phyloP scores from a whole-genome alignment of 208 protist genomes.

The Leishmania turanica region DNA sequence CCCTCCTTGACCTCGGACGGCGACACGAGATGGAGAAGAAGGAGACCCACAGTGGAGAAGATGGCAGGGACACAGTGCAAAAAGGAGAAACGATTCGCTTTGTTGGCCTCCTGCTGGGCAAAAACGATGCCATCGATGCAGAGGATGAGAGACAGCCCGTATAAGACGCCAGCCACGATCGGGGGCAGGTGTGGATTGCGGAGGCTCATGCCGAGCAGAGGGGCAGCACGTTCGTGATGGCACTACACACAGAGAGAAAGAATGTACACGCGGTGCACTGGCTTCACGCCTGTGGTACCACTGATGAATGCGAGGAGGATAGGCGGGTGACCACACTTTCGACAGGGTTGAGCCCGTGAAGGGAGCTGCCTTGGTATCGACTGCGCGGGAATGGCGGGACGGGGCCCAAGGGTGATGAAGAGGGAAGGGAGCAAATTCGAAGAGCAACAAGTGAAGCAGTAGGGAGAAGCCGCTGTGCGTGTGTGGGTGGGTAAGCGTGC shows the following conservation, averaged over 20 bases:
- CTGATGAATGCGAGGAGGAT: background rate
- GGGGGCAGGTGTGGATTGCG: slow-evolving; percentile 28
- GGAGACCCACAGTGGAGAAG: slow-evolving; percentile 69
- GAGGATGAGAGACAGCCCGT: slow-evolving; percentile 54
- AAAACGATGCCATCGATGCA: slow-evolving; percentile 64
- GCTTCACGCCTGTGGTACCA: background rate
- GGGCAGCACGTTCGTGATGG: background rate
- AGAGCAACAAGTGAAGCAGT: background rate
- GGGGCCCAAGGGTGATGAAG: background rate
- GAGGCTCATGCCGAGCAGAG: slow-evolving; percentile 9
- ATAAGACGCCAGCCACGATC: slow-evolving; percentile 54
- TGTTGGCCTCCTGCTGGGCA: slow-evolving; percentile 41
- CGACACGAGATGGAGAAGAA: slow-evolving; percentile 59
- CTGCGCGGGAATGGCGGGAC: background rate
- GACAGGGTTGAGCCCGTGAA: background rate
- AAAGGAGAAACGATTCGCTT: slow-evolving; percentile 51
- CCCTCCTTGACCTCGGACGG: slow-evolving; percentile 64
- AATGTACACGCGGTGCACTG: background rate
- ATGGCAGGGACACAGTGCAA: slow-evolving; percentile 61
- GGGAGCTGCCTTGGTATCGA: background rate
- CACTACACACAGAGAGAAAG: background rate
- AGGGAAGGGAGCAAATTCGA: background rate
- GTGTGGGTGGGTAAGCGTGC: background rate
- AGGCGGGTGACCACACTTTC: background rate
- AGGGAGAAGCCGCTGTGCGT: background rate